These are phyloP conservation scores for Theileria parva DNA, from an alignment of 169 alveolate species.

Conservation along the genomic window DNA sequence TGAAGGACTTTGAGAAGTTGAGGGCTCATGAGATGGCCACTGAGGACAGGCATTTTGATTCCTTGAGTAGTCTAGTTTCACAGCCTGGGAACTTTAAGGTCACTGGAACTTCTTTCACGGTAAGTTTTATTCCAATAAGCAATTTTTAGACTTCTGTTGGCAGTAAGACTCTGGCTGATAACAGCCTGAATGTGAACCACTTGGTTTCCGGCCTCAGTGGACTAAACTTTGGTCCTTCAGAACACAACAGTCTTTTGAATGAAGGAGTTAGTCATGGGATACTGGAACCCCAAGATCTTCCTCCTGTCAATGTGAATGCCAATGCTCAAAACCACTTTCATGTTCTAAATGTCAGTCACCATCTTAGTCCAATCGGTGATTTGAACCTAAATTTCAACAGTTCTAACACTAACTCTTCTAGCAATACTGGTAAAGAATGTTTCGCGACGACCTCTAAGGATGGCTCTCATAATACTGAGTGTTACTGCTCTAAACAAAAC, in stretches of 20 bases:
- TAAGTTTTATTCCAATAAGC: too few species aligned
- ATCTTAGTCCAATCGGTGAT: neutral
- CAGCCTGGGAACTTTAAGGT: neutral
- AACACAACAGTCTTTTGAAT: too few species aligned
- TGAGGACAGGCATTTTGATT: slow-evolving; percentile 8
- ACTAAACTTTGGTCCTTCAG: too few species aligned
- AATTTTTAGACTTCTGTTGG: too few species aligned
- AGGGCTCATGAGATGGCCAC: neutral
- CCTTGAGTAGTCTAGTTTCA: neutral
- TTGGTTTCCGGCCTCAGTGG: too few species aligned
- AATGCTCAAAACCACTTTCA: neutral
- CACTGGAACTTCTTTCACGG: too few species aligned
- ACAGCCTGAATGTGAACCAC: too few species aligned
- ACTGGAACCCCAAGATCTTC: neutral
- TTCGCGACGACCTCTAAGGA: neutral
- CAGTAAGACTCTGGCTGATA: too few species aligned
- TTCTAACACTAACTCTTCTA: too few species aligned
- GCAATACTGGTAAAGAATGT: neutral
- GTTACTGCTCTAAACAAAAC: neutral
- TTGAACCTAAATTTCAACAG: too few species aligned
- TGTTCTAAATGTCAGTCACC: slow-evolving; percentile 12
- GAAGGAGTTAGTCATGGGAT: too few species aligned
- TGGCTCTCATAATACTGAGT: neutral
- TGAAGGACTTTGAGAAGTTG: slow-evolving; percentile 9
- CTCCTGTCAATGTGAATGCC: slow-evolving; percentile 14